Evolutionary conservation across 2,329 filamentous ascomycete species (phyloP), one percentile per base, ranked within the genome.

Genomic region (Neospermospora avenae): DNA sequence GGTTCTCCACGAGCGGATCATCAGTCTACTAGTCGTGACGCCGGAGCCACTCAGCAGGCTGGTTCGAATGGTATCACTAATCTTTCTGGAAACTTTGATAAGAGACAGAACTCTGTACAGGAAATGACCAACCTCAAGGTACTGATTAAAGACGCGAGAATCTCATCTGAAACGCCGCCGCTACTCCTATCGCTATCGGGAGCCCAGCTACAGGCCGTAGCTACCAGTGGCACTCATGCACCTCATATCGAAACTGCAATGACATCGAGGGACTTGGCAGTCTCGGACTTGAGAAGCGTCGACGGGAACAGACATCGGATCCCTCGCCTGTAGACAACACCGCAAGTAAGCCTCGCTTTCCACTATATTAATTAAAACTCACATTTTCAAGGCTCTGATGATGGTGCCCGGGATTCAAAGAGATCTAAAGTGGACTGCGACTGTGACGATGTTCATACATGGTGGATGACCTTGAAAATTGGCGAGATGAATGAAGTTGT

Each of bases 391-490:
- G 48, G 48, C 34, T 37, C 31, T 39, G 48, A 52, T 37, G 31
- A 37, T 14, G 18, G 31, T 52, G n/a, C 31, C n/a, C 31, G 18
- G 31, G 48, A 18, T 52, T 52, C 34, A 52, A 52, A 37, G 48
- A 39, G 48, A 52, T 37, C 31, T 52, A 52, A 52, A 52, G 48
- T 52, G 31, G 48, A 52, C 31, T 52, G 48, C 31, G 48, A 52
- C 31, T 52, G n/a, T 52, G 31, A 52, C 5, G 31, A 52, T 52
- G 13, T 37, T 52, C 48, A 52, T 52, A 22, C 3, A 52, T 52
- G 34, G 34, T 52, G 20, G 48, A 52, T 52, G 28, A 52, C 31
- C n/a, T 16, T 52, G 4, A 52, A 52, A 31, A 52, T 52, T 52
- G 34, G 48, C 28, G 48, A 52, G 6, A 37, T 52, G 31, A 52